Percentiles rank a stretch among this genome's conserved stretches.
Evolutionary conservation across 2,329 filamentous ascomycete genomes (phyloP).

Genomic region (Penicillium sp.): DNA sequence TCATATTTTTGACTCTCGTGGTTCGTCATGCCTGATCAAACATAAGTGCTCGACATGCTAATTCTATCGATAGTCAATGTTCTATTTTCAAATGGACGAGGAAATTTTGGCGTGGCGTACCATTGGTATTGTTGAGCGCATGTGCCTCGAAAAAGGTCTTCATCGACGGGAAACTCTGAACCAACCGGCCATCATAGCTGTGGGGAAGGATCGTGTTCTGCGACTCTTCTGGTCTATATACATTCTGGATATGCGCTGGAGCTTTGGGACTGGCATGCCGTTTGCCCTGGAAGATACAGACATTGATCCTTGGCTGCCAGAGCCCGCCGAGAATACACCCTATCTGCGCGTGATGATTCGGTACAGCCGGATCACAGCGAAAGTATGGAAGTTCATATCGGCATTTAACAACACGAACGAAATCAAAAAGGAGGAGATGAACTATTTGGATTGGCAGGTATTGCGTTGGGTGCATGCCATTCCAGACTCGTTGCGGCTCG

Average conservation of each 20-base stretch:
- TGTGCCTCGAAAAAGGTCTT: constrained; percentile 78
- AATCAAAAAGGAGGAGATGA: constrained; percentile 71
- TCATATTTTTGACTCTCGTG: constrained; percentile 57
- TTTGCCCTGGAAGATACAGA: constrained; percentile 81
- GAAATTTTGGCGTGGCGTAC: constrained; percentile 84
- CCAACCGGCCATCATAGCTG: constrained; percentile 63
- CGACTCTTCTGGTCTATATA: constrained; percentile 86
- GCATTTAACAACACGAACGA: constrained; percentile 65
- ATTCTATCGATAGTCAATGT: constrained; percentile 56
- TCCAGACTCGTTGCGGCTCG: constrained; percentile 61
- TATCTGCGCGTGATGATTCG: constrained; percentile 84
- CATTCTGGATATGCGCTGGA: constrained; percentile 83
- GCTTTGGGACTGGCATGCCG: constrained; percentile 81
- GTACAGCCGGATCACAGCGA: constrained; percentile 78
- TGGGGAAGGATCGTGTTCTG: constrained; percentile 66
- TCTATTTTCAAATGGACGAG: constrained; percentile 81
- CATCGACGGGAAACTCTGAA: constrained; percentile 73
- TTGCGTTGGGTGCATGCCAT: constrained; percentile 78
- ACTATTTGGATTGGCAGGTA: constrained; percentile 77
- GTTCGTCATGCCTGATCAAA: constrained; percentile 20
- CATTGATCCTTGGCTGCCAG: constrained; percentile 74
- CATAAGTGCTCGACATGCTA: background rate
- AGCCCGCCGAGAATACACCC: constrained; percentile 62
- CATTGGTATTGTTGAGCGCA: constrained; percentile 78
- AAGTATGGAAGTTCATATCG: constrained; percentile 81